Evolutionary conservation across 1,284 basidiomycete genomes (phyloP), one percentile per base, ranked within the genome.

Genomic region (Inonotus obliquus): DNA sequence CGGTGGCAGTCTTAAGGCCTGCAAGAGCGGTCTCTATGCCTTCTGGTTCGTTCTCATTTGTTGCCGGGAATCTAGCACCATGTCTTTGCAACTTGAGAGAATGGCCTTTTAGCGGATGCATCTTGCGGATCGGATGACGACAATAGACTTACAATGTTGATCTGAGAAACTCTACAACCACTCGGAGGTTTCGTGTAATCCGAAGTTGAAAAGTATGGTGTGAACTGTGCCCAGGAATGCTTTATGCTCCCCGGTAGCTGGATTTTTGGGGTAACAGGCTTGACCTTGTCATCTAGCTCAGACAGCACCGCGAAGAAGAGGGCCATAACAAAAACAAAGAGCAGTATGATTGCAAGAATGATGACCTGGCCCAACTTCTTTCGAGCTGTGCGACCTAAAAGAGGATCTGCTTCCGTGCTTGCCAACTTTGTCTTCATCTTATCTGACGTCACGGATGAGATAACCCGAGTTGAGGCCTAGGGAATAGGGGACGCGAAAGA

Each of bases 31-130:
- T 61, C 37, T 74, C 61, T n/a, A 92, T 87, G 2, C 67, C 66
- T 11, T 69, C 68, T 0, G 77, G 72, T 0, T 85, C 79, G 5
- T 75, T 75, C 0, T 85, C 79, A 4, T 75, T 75, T 0, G 72
- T 67, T 0, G 92, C 93, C 0, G 93, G 94, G 66, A 81, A 94
- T 35, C 94, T 81, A 1, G 90, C 86, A 0, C 91, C 91, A 68
- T 96, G 94, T 10, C 93, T 79, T 74, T 95, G 88, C n/a, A 96
- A 74, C 92, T 94, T 65, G 32, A 67, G 64, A 60, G 63, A 66
- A n/a, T n/a, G n/a, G n/a, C 14, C 58, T 7, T 49, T 14, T 25
- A 13, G 11, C 7, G 23, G 9, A 10, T n/a, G 0, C 14, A 55
- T 29, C 57, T 53, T 32, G 41, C 54, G 59, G 67, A 51, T 57